Conservation (phyloP, 2,329 filamentous ascomycete species). For the Phyllosticta paracitricarpa region DNA sequence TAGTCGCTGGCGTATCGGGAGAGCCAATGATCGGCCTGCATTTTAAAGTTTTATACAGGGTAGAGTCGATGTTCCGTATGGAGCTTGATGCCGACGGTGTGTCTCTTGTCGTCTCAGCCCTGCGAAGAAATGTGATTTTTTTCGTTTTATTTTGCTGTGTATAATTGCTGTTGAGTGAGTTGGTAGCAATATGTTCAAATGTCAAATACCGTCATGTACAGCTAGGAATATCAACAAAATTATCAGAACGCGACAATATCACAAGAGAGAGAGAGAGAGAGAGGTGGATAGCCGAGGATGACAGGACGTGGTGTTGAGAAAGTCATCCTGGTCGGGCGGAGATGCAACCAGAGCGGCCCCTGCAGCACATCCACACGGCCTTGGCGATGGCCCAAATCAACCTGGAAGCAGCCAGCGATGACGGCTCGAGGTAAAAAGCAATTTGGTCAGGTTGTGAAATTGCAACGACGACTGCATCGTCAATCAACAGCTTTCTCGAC, state of each 20-base stretch:
- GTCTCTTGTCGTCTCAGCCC: background rate
- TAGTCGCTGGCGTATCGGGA: slow-evolving; percentile 28
- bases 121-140: background rate
- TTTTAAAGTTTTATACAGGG: background rate
- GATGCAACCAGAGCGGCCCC: background rate
- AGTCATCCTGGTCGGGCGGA: background rate
- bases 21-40: slow-evolving; percentile 25
- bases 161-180: no score
- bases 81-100: background rate
- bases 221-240: background rate
- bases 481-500: background rate
- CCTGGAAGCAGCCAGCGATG: background rate
- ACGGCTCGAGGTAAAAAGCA: background rate
- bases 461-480: background rate
- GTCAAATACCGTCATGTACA: background rate
- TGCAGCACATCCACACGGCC: background rate
- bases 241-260: no score
- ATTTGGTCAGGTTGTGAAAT: background rate
- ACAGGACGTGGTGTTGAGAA: background rate
- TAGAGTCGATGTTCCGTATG: background rate
- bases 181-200: no score
- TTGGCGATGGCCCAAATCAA: background rate
- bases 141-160: background rate
- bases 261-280: no score
- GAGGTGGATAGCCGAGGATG: background rate